Conservation (phyloP, 306 rosid genomes). For the Comarum palustre region DNA sequence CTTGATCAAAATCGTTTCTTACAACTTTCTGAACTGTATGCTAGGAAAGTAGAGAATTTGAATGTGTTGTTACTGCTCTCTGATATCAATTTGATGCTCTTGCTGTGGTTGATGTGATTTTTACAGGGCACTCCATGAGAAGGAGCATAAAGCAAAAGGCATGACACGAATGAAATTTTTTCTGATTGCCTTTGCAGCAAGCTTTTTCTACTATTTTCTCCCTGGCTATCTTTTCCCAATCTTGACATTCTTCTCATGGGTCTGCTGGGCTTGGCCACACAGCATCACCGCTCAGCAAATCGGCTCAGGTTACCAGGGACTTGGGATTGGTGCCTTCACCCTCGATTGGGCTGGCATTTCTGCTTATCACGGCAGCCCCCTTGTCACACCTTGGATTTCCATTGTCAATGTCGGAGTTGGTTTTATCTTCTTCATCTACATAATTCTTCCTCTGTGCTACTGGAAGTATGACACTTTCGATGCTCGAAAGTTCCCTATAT, state of each 20-base stretch:
- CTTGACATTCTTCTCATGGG: conserved; percentile 94
- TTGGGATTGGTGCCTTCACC: conserved; percentile 87
- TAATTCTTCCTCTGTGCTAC: conserved; percentile 80
- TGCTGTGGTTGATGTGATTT: conserved; percentile 14
- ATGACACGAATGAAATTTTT: conserved; percentile 77
- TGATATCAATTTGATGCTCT: conserved; percentile 6
- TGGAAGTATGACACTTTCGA: conserved; percentile 94
- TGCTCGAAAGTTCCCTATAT: conserved; percentile 90
- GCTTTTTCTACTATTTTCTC: conserved; percentile 78
- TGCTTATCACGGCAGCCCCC: conserved; percentile 97
- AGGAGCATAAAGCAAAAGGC: conserved; percentile 55
- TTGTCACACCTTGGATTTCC: conserved; percentile 85
- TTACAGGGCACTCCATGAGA: conserved; percentile 94
- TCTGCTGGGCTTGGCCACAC: conserved; percentile 93
- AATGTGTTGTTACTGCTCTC: conserved; percentile 13
- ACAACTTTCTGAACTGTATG: conserved; percentile 26
- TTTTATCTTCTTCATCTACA: conserved; percentile 84
- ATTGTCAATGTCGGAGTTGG: conserved; percentile 88
- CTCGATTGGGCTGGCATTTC: conserved; percentile 99
- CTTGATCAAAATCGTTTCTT: conserved; percentile 8
- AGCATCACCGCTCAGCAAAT: conserved; percentile 91
- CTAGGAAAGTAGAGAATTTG: conserved; percentile 20
- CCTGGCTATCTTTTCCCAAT: conserved; percentile 82
- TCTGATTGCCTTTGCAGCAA: conserved; percentile 62
- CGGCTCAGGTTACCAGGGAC: conserved; percentile 85